phyloP scores from a whole-genome alignment of 345 rosid species.

The Diplotaxis tenuifolia region DNA sequence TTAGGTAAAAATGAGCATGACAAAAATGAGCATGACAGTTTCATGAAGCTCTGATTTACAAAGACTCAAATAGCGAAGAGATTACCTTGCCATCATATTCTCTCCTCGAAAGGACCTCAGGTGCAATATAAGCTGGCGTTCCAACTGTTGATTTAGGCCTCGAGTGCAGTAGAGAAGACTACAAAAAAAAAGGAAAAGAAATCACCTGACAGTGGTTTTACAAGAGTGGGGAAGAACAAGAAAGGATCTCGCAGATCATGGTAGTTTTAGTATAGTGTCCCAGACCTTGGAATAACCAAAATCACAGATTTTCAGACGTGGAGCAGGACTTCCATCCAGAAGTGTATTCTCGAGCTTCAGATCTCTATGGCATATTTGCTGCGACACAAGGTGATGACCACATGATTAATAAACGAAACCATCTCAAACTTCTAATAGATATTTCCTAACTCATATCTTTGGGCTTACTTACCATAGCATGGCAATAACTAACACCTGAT shows the following conservation, averaged over 20 bases:
- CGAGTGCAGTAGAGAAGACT: slow-evolving; percentile 85
- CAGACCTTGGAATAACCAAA: slow-evolving; percentile 75
- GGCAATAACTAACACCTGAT: slow-evolving; percentile 71
- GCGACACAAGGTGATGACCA: neutral
- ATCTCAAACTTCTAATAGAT: neutral
- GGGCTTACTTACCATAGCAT: slow-evolving; percentile 56
- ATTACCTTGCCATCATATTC: slow-evolving; percentile 88
- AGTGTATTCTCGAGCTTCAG: slow-evolving; percentile 70
- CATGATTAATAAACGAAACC: neutral
- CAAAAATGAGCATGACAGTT: neutral
- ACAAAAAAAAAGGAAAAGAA: slow-evolving; percentile 18
- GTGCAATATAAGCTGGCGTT: slow-evolving; percentile 84
- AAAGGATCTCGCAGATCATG: too few relatives aligned
- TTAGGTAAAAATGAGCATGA: neutral
- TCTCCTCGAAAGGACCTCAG: slow-evolving; percentile 71
- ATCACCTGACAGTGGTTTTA: neutral
- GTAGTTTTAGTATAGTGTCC: neutral
- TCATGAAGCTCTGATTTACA: neutral
- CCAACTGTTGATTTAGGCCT: slow-evolving; percentile 83
- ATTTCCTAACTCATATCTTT: too few relatives aligned
- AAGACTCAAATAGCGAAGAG: slow-evolving; percentile 4
- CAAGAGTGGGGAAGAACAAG: neutral
- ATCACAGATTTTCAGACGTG: slow-evolving; percentile 71
- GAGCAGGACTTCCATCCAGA: slow-evolving; percentile 71
- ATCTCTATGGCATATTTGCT: slow-evolving; percentile 83